These are phyloP conservation scores for Mycena epipterygia DNA, from an alignment of 768 basidiomycete species.

Conservation along the genomic window DNA sequence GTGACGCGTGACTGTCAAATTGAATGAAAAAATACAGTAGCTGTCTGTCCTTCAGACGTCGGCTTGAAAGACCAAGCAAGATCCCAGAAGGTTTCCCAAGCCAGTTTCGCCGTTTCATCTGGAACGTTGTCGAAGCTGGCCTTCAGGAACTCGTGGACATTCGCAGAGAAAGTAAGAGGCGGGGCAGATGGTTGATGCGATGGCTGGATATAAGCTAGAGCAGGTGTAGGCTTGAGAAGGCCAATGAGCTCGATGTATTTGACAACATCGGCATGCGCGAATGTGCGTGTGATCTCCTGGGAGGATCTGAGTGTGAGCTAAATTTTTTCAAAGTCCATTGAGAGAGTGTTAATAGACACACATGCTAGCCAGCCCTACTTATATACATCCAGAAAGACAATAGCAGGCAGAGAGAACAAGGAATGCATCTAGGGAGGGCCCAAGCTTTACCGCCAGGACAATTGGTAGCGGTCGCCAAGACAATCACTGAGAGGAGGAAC, in stretches of 20 bases:
- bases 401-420: too few species aligned
- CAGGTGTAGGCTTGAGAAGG: neutral
- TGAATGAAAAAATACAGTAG: too few species aligned
- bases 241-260: neutral
- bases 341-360: too few species aligned
- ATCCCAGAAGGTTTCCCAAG: constrained; percentile 2
- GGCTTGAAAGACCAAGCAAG: constrained; percentile 19
- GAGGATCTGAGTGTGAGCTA: neutral
- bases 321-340: neutral
- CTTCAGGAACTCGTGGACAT: constrained; percentile 12
- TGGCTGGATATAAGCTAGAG: neutral
- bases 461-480: too few species aligned
- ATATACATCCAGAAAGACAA: too few species aligned
- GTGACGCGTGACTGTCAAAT: too few species aligned
- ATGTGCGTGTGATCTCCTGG: too few species aligned
- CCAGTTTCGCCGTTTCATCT: constrained; percentile 14
- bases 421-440: too few species aligned
- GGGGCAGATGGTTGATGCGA: neutral
- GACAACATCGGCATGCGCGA: neutral
- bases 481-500: too few species aligned
- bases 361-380: too few species aligned
- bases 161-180: neutral
- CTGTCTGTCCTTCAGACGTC: neutral
- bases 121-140: constrained; percentile 9
- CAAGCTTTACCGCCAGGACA: too few species aligned